Conservation (phyloP, 805 yeast species). For the Kuraishia cidri region DNA sequence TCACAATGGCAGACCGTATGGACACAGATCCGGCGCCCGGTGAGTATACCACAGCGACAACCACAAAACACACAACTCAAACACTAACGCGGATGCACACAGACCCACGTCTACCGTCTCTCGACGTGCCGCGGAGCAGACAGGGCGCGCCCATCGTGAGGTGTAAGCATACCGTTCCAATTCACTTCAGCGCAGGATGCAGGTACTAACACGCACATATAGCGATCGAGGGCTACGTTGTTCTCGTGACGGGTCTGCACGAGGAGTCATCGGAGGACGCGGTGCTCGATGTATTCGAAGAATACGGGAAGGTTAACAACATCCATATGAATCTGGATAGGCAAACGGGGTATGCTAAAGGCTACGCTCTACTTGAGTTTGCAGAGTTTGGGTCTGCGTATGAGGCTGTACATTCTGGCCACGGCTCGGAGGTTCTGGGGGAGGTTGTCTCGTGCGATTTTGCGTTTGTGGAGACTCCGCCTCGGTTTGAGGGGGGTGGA, state of each 20-base stretch:
- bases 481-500: not conserved
- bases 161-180: too few species aligned
- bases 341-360: constrained; percentile 32
- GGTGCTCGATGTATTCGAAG: constrained; percentile 27
- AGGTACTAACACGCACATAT: too few species aligned
- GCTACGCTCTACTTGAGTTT: constrained; percentile 32
- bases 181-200: too few species aligned
- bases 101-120: too few species aligned
- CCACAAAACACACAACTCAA: too few species aligned
- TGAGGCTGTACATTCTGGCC: too few species aligned
- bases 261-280: constrained; percentile 38
- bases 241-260: constrained; percentile 28
- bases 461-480: constrained; percentile 26
- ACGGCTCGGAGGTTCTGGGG: constrained; percentile 27
- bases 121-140: too few species aligned
- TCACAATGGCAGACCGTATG: too few species aligned
- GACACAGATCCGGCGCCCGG: too few species aligned
- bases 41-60: too few species aligned
- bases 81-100: too few species aligned
- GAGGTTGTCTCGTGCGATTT: constrained; percentile 21
- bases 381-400: constrained; percentile 11
- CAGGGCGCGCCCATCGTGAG: too few species aligned
- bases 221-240: constrained; percentile 34
- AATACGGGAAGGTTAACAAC: constrained; percentile 26
- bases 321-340: constrained; percentile 32